These are phyloP conservation scores for Talaromyces proteolyticus DNA, from an alignment of 495 filamentous ascomycete genomes.

Conservation along the genomic window DNA sequence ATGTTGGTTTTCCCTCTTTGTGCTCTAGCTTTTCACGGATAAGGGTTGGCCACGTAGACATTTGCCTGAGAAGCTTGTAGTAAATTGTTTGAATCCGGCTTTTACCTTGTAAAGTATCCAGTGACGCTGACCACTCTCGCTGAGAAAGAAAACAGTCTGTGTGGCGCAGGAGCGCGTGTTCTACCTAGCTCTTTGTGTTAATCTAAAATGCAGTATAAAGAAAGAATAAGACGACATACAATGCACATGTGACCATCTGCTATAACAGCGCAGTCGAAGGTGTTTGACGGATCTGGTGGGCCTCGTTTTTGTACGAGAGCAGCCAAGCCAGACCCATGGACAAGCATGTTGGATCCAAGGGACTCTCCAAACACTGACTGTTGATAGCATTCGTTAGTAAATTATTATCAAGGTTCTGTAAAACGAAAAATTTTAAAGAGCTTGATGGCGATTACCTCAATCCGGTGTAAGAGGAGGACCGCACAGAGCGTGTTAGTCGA, in stretches of 20 bases:
- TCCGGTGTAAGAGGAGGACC: not conserved
- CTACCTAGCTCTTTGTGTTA: not conserved
- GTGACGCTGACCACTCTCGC: not conserved
- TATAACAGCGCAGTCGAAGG: not conserved
- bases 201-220: not conserved
- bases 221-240: not conserved
- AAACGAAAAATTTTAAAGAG: not conserved
- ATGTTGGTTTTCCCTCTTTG: not conserved
- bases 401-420: not conserved
- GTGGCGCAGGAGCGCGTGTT: not conserved
- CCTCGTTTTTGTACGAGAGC: not conserved
- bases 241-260: not conserved
- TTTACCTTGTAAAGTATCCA: not conserved
- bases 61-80: not conserved
- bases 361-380: not conserved
- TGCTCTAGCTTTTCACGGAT: not conserved
- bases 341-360: not conserved
- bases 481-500: not conserved
- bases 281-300: not conserved
- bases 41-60: not conserved
- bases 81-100: not conserved
- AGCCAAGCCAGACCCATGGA: not conserved
- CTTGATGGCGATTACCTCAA: not conserved
- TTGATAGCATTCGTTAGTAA: not conserved
- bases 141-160: not conserved